Percentiles rank a stretch among this genome's conserved stretches.
Conservation (phyloP, 257 asterid genomes). For the Gynochthodes officinalis region DNA sequence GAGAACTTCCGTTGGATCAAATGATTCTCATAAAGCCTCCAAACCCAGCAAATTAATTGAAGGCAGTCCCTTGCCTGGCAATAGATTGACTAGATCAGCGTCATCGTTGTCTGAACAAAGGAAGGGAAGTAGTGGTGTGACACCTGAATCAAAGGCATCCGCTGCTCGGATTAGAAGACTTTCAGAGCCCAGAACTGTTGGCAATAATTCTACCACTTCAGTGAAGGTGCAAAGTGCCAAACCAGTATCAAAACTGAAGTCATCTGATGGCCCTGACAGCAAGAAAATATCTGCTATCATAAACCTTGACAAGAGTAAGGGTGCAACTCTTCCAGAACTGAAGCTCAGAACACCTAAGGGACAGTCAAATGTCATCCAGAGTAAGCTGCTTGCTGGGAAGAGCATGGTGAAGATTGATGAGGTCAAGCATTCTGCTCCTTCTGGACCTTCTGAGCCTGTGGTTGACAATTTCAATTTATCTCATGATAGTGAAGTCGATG, state of each 20-base stretch:
- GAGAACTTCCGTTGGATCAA: conserved; percentile 53
- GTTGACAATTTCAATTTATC: conserved; percentile 26
- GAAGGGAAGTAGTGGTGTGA: conserved; percentile 42
- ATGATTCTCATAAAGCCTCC: conserved; percentile 40
- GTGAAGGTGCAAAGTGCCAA: conserved; percentile 51
- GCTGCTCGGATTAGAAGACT: conserved; percentile 68
- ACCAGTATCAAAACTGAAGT: conserved; percentile 47
- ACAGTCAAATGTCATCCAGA: conserved; percentile 30
- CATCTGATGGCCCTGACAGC: conserved; percentile 59
- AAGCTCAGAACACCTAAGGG: conserved; percentile 58
- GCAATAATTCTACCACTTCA: conserved; percentile 38
- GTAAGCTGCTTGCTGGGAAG: conserved; percentile 31
- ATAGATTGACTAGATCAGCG: conserved; percentile 63
- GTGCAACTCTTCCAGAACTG: conserved; percentile 81
- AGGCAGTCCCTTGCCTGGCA: conserved; percentile 48
- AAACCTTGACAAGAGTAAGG: conserved; percentile 73
- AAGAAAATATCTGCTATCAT: conserved; percentile 74
- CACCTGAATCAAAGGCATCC: conserved; percentile 70
- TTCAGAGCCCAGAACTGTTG: conserved; percentile 71
- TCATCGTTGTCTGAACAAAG: conserved; percentile 68
- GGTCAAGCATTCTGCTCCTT: conserved; percentile 31
- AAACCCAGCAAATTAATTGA: conserved; percentile 51
- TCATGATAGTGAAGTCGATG: conserved; percentile 50
- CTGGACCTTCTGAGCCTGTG: conserved; percentile 34
- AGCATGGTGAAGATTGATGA: conserved; percentile 22